Conservation (phyloP, 2,329 filamentous ascomycete species). For the Exophiala viscosa region DNA sequence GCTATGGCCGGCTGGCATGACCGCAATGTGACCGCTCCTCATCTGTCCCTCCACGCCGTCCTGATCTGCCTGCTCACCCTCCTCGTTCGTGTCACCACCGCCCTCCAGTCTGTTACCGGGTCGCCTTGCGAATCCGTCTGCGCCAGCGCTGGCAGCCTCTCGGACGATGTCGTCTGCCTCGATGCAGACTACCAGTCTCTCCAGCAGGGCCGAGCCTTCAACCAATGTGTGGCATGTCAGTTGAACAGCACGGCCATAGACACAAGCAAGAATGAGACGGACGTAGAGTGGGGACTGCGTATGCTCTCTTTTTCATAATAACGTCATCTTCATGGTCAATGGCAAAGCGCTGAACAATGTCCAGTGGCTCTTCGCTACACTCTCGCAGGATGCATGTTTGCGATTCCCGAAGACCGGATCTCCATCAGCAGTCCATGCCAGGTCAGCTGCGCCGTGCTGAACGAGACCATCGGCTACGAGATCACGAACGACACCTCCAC, state of each 20-base stretch:
- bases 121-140: constrained; percentile 26
- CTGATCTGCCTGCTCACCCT: constrained; percentile 15
- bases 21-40: constrained; percentile 20
- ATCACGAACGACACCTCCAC: constrained; percentile 32
- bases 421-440: constrained; percentile 43
- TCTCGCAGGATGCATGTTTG: constrained; percentile 43
- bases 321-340: neutral
- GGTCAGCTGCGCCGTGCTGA: constrained; percentile 39
- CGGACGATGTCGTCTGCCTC: constrained; percentile 40
- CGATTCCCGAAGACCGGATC: constrained; percentile 36
- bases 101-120: constrained; percentile 23
- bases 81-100: constrained; percentile 17
- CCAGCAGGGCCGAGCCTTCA: constrained; percentile 35
- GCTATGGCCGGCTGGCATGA: constrained; percentile 26
- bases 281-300: constrained; percentile 47
- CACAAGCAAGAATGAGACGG: constrained; percentile 35
- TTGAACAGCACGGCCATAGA: constrained; percentile 39
- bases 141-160: constrained; percentile 33
- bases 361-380: constrained; percentile 46
- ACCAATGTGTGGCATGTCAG: constrained; percentile 41
- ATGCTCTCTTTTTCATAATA: constrained; percentile 24
- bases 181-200: constrained; percentile 37
- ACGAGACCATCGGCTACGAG: constrained; percentile 28
- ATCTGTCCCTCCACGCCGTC: constrained; percentile 2
- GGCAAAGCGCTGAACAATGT: neutral